These are phyloP conservation scores for Sporothrix sp. DNA, from an alignment of 2,329 filamentous ascomycete genomes.

Conservation along the genomic window DNA sequence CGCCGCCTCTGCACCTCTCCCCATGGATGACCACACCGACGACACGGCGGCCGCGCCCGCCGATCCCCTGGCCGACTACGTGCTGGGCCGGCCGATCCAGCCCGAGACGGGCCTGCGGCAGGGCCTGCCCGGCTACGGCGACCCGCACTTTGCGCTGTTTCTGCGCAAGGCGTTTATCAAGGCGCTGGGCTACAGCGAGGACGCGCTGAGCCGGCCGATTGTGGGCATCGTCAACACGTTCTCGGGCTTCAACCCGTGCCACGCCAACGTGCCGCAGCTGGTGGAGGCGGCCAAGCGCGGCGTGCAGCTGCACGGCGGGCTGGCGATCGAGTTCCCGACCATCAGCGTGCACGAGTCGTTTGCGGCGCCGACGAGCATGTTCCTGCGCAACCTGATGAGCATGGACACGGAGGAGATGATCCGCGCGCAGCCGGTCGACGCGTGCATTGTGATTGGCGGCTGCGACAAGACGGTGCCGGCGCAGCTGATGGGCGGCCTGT, in stretches of 20 bases:
- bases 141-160: constrained; percentile 66
- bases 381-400: constrained; percentile 62
- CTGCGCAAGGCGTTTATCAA: constrained; percentile 71
- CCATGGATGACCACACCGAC: neutral
- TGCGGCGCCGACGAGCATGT: constrained; percentile 64
- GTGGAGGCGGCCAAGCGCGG: constrained; percentile 62
- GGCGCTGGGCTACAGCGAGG: constrained; percentile 62
- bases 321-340: constrained; percentile 64
- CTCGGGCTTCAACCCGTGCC: constrained; percentile 65
- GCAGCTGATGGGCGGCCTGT: constrained; percentile 66
- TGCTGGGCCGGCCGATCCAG: constrained; percentile 44
- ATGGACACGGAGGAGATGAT: constrained; percentile 79
- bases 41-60: neutral
- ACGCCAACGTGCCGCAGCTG: constrained; percentile 61
- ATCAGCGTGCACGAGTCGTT: constrained; percentile 65
- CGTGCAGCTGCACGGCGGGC: constrained; percentile 54
- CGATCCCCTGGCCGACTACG: constrained; percentile 46
- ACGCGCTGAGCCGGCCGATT: constrained; percentile 59
- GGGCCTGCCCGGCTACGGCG: constrained; percentile 59
- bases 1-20: neutral
- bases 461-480: constrained; percentile 68
- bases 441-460: constrained; percentile 57
- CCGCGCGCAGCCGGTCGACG: constrained; percentile 59
- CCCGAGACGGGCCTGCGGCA: constrained; percentile 43
- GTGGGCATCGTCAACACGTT: constrained; percentile 67